A percentile compares a stretch with the other conserved stretches of the same genome.
Conservation (phyloP, 2,329 filamentous ascomycete species). For the Penicillium hesseltinei region DNA sequence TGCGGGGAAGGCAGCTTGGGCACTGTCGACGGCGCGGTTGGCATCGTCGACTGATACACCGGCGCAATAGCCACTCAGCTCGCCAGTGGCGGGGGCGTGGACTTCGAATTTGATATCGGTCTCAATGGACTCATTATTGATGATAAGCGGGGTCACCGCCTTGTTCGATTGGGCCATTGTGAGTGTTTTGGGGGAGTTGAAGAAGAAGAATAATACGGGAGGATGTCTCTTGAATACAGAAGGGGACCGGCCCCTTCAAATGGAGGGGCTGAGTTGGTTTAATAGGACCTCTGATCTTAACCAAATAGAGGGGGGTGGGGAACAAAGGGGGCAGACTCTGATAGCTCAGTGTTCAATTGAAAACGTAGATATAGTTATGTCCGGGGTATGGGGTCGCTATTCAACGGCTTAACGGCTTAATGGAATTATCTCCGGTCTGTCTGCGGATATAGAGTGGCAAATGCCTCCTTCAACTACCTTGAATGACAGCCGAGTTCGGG, state of each 20-base stretch:
- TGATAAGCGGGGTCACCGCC: constrained; percentile 40
- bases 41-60: constrained; percentile 57
- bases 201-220: background rate
- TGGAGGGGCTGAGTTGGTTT: background rate
- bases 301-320: background rate
- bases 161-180: constrained; percentile 16
- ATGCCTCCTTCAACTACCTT: constrained; percentile 6
- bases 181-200: background rate
- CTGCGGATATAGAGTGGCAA: background rate
- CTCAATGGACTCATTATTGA: constrained; percentile 45
- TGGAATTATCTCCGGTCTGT: constrained; percentile 6
- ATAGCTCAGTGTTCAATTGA: background rate
- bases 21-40: constrained; percentile 57
- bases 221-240: background rate
- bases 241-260: background rate
- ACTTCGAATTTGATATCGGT: constrained; percentile 49
- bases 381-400: background rate
- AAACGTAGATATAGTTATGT: background rate
- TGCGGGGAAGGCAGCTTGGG: constrained; percentile 64
- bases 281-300: constrained; percentile 1
- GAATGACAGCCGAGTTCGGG: constrained; percentile 7
- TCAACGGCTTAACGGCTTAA: background rate
- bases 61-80: constrained; percentile 56
- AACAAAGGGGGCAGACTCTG: background rate
- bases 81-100: constrained; percentile 53